Base-by-base conservation (phyloP, 495 filamentous ascomycete genomes). In the Hypoxylon cercidicola region DNA sequence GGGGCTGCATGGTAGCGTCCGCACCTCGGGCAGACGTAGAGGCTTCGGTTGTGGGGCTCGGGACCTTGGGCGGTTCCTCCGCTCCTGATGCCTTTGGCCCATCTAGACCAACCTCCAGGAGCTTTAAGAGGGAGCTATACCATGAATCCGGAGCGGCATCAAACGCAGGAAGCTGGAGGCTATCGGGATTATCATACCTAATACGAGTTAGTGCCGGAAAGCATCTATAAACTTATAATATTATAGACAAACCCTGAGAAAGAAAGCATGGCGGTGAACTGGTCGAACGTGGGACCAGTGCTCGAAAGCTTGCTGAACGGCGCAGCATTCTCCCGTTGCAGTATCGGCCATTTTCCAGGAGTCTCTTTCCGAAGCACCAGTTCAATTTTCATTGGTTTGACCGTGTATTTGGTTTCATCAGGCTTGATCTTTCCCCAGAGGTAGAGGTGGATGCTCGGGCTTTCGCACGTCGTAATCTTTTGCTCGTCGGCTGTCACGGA, bases 301-400 rank as follows among this genome's bases (percentile, higher is more conserved):
- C 4, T 15, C 9, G 39, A 65, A 43, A 51, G 63, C 32, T 58
- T 74, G 15, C 55, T 58, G 45, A 73, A 57, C 9, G 68, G 50
- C 0, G 68, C 61, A 32, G 68, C 52, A 35, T 78, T 72, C 4
- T 79, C 74, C 7, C 78, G 79, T 79, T 93, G 90, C 3, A 96
- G 84, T 3, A 80, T 66, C 8, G 78, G 74, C 95, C 95, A 99
- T 74, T 94, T 97, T 2, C 89, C 90, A 0, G 85, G 75, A 0
- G 60, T 79, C 21, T 79, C 74, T 75, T 98, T 99, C 23, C 79
- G 80, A 20, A 99, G 81, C 1, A 80, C 80, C 28, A 98, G 77
- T 74, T 98, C 95, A 52, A 98, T 87, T 75, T 98, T 99, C 48
- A 89, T 90, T 4, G 88, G 79, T 44, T 90, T 88, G 23, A 93